Base-by-base conservation (phyloP, 2,329 filamentous ascomycete genomes). In the Leptographium procerum region DNA sequence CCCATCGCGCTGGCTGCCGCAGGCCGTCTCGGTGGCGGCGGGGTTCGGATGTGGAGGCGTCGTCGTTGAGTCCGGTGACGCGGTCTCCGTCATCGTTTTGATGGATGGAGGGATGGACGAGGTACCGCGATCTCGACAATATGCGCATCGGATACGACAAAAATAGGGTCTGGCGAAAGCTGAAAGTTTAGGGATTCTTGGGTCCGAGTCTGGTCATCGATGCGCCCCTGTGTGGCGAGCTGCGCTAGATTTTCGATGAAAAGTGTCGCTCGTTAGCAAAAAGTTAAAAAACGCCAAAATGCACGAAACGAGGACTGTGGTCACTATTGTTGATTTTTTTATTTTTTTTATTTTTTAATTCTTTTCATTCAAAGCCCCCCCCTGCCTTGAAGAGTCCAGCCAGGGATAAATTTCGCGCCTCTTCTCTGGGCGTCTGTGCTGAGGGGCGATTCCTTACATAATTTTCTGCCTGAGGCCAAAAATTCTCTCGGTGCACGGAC, bases 11-110 rank as follows among this genome's bases (percentile, higher is more conserved):
- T 40, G 54, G 57, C 53, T 53, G 51, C 55, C 59, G 53, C 56
- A 50, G 33, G 56, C 28, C 40, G 40, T 29, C 34, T 57, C 52
- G 36, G 55, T 48, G 26, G 60, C 57, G 60, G 55, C 55, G 51
- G 61, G 59, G 64, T 66, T 63, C 63, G 63, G 61, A 65, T 70
- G 68, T 69, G 70, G 67, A 66, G 33, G 53, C 52, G 59, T 61
- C 56, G 70, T 70, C 67, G 72, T 73, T 69, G 72, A 69, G 68
- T 73, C 71, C 73, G 75, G 73, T 73, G 78, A 82, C 79, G 79
- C 80, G 79, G 73, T 80, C 75, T 76, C 75, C 72, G 77, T 79
- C 81, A 83, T 83, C 76, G 73, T 80, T 74, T 68, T 70, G 66
- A 71, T 62, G 67, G 71, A 64, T 65, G 65, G 66, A 65, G 69